Evolutionary conservation across 768 basidiomycete species (phyloP), one percentile per base, ranked within the genome.

Genomic region (Pulveroboletus frians): DNA sequence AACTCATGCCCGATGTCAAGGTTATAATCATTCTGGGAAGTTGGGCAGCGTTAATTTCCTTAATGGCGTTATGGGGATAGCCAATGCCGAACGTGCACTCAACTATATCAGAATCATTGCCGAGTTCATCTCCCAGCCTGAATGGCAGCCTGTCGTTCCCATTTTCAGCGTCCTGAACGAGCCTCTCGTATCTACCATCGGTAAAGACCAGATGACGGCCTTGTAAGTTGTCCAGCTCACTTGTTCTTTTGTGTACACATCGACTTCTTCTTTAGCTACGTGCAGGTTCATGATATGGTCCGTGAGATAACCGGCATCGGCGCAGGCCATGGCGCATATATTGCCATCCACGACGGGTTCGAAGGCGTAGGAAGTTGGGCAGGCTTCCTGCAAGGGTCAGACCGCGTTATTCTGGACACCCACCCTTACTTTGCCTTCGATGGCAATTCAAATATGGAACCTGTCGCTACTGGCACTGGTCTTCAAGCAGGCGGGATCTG

Each of bases 121-220:
- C 40, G 84, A 88, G 69, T 95, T 94, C 72, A 83, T 94, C 64
- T 78, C 80, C 3, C 87, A 91, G 64, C 79, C 84, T 56, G 73
- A 80, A 58, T 90, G 85, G 72, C 71, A 69, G 49, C 71, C 84
- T 47, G 77, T 90, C 9, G 70, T 85, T 32, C 75, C 75, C 11
- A 63, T 80, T 46, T 81, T 83, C 56, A 80, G 81, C 18, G 79
- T 86, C 43, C 60, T 85, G 10, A 87, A 87, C 54, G 85, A 88
- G 65, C 73, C 83, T 2, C 65, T 77, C 27, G 50, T 78, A 30
- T 56, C 61, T 5, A 68, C 69, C 5, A 82, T 89, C 46, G 85
- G 86, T 3, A 59, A 68, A 49, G 69, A 76, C 34, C 65, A 72
- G 31, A 60, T 88, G 11, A 74, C 76, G 14, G 70, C 76, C 43